These are phyloP conservation scores for Botryobasidium botryosum DNA, from an alignment of 768 basidiomycete species.

Conservation along the genomic window DNA sequence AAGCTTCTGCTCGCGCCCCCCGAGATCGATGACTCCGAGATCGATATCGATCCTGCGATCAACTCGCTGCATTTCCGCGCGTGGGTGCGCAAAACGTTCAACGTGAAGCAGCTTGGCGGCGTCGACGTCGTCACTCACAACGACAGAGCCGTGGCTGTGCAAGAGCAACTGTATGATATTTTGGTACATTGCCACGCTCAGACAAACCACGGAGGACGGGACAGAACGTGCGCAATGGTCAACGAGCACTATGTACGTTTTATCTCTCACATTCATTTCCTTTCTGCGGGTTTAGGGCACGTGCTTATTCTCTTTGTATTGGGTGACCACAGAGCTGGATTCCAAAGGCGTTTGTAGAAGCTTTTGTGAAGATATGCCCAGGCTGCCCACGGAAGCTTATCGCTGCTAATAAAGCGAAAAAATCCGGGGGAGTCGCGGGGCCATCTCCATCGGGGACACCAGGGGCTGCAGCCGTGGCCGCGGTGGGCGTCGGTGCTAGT, in stretches of 20 bases:
- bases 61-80: slow-evolving; percentile 56
- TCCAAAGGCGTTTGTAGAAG: slow-evolving; percentile 11
- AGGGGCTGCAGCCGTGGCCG: too few relatives aligned
- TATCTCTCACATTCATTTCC: not conserved
- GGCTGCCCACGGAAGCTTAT: slow-evolving; percentile 1
- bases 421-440: too few relatives aligned
- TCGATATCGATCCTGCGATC: slow-evolving; percentile 16
- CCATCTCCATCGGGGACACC: too few relatives aligned
- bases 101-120: slow-evolving; percentile 13
- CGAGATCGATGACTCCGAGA: not conserved
- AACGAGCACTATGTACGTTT: slow-evolving; percentile 11
- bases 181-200: slow-evolving; percentile 50
- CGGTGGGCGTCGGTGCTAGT: too few relatives aligned
- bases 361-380: slow-evolving; percentile 10
- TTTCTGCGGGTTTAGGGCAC: too few relatives aligned
- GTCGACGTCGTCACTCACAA: slow-evolving; percentile 48
- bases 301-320: not conserved
- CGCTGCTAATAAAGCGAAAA: too few relatives aligned
- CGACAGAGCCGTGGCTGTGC: slow-evolving; percentile 53
- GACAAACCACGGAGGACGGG: slow-evolving; percentile 10
- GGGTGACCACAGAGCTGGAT: slow-evolving; percentile 2
- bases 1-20: not conserved
- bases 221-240: slow-evolving; percentile 7
- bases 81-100: slow-evolving; percentile 75
- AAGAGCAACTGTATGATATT: slow-evolving; percentile 63